Evolutionary conservation across 140 eudicot genomes (phyloP), one percentile per base, ranked within the genome.

Genomic region (Stevia rebaudiana): DNA sequence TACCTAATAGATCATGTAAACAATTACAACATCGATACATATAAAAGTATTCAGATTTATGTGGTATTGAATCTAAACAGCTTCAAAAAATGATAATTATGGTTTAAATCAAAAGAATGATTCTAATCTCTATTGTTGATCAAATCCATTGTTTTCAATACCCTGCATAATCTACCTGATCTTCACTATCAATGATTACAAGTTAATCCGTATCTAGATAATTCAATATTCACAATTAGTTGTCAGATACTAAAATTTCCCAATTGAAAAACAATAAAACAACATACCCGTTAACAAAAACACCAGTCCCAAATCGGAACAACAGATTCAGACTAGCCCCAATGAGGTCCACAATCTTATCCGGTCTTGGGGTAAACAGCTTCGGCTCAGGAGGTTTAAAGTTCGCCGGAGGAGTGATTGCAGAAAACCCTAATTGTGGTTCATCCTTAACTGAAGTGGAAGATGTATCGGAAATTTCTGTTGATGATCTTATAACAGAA

Each of bases 241-340:
- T n/a, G 21, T 55, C 48, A 33, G 12, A 19, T 35, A 46, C 25
- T 15, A 11, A 52, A 49, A 0, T 0, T 8, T 18, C 49, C 11
- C 44, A 79, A 62, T 41, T 23, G 36, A 72, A n/a, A 52, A 46
- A 15, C 19, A 7, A 61, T 49, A 18, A 52, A 33, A 51, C 55
- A 9, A 7, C 43, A 8, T 63, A 87, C 97, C 97, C 97, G 51
- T 79, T 37, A 70, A 84, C 94, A 41, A 84, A 70, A 63, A 25
- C 97, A 72, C 97, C 89, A 48, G 97, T 82, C 17, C 88, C 87
- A 8, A 90, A 69, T 51, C 95, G 83, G 50, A 90, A 86, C 44
- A 90, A 10, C 80, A 87, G 70, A 37, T 90, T 85, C 36, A 90
- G 82, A 43, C 91, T 78, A 78, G 95, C 95, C 8, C 84, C 84